Evolutionary conservation across 164 flowering plant genomes (phyloP).

Genomic region (Kalanchoe fedtschenkoi): DNA sequence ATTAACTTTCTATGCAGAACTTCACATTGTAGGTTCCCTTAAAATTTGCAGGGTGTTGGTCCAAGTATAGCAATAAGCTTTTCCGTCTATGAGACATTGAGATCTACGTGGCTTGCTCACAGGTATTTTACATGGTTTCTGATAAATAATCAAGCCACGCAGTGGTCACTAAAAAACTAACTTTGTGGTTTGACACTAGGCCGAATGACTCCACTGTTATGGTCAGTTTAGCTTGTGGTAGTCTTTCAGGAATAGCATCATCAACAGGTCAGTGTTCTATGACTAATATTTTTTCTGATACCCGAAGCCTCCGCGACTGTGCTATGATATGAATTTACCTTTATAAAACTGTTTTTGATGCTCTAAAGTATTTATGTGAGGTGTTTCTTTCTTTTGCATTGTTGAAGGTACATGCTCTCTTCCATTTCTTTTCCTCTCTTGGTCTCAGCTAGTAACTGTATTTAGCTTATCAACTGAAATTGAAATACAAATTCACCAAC

Average conservation of each 20-base stretch:
- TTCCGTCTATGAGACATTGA: slow-evolving; percentile 64
- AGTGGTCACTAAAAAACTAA: not conserved
- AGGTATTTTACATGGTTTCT: slow-evolving; percentile 30
- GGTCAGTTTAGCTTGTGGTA: slow-evolving; percentile 76
- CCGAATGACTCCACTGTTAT: slow-evolving; percentile 55
- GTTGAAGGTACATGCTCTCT: not conserved
- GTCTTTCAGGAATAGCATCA: slow-evolving; percentile 82
- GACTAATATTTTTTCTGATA: not conserved
- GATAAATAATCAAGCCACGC: slow-evolving; percentile 1
- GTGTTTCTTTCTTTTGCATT: not conserved
- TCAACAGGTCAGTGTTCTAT: slow-evolving; percentile 48
- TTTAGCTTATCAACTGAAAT: not conserved
- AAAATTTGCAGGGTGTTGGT: slow-evolving; percentile 68
- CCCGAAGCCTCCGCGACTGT: not conserved
- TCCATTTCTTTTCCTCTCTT: not conserved
- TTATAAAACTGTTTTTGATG: not conserved
- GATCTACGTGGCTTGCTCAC: slow-evolving; percentile 46
- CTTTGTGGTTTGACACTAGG: slow-evolving; percentile 26
- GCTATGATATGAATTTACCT: not conserved
- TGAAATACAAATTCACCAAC: not conserved
- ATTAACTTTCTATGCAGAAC: not conserved
- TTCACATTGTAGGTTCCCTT: not conserved
- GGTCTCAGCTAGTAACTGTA: not conserved
- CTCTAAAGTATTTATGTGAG: not conserved
- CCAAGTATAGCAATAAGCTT: slow-evolving; percentile 81